A percentile compares a stretch with the other conserved stretches of the same genome.
Evolutionary conservation across 1,139 yeast species (phyloP).

Genomic region (Eremothecium gossypii): DNA sequence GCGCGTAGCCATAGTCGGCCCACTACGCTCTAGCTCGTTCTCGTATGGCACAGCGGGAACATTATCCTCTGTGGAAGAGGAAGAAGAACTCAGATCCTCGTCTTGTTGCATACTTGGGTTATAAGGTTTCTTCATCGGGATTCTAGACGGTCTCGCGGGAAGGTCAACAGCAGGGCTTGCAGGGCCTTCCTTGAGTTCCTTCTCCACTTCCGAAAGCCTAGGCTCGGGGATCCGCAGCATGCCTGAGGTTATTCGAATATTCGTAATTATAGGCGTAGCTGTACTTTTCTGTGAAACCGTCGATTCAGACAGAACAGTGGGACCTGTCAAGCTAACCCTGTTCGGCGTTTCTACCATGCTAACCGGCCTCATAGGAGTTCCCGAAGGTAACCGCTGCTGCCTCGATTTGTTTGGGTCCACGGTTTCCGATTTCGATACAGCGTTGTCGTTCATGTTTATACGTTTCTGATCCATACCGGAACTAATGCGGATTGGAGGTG

Average conservation of each 20-base stretch:
- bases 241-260: constrained; percentile 52
- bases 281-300: constrained; percentile 7
- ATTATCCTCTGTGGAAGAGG: constrained; percentile 11
- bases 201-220: constrained; percentile 33
- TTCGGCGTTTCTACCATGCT: constrained; percentile 25
- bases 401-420: constrained; percentile 32
- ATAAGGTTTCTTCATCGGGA: constrained; percentile 31
- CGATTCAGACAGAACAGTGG: constrained; percentile 25
- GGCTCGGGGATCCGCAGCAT: constrained; percentile 45
- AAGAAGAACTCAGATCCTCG: constrained; percentile 2
- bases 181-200: constrained; percentile 28
- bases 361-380: constrained; percentile 20
- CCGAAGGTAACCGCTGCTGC: constrained; percentile 26
- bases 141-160: constrained; percentile 27
- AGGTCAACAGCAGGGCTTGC: constrained; percentile 28
- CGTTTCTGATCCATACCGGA: constrained; percentile 27
- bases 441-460: constrained; percentile 20
- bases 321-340: constrained; percentile 26
- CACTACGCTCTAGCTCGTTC: constrained; percentile 1
- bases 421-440: constrained; percentile 29
- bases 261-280: constrained; percentile 13
- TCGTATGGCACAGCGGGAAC: constrained; percentile 7
- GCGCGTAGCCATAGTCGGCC: constrained; percentile 7
- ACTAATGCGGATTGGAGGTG: constrained; percentile 31
- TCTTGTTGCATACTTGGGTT: constrained; percentile 5